Percentiles rank a stretch among this genome's conserved stretches.
Evolutionary conservation across 176 grass and related monocot species (phyloP).

Genomic region (Triticum monococcum): DNA sequence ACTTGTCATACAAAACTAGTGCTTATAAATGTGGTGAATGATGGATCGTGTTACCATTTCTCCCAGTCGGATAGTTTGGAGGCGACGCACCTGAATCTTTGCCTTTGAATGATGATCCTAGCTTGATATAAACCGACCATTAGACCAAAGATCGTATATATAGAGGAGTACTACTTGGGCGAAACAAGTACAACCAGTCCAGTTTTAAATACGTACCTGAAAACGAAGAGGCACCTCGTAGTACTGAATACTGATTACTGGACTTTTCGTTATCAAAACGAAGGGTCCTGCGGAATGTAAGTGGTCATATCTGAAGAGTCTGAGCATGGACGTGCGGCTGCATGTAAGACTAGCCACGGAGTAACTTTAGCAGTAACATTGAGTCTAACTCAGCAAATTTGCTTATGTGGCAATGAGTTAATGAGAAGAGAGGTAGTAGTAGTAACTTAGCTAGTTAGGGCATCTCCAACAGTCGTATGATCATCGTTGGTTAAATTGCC

Average conservation of each 20-base stretch:
- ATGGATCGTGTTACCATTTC: neutral
- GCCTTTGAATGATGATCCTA: neutral
- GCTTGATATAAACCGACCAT: neutral
- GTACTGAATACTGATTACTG: too few relatives aligned
- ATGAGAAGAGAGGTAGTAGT: too few relatives aligned
- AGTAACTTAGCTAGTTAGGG: too few relatives aligned
- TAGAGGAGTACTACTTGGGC: neutral
- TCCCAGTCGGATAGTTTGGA: neutral
- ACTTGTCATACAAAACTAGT: neutral
- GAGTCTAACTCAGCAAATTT: too few relatives aligned
- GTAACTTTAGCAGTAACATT: too few relatives aligned
- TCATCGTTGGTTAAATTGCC: too few relatives aligned
- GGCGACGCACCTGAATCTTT: neutral
- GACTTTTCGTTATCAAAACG: neutral
- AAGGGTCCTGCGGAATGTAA: neutral
- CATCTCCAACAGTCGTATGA: too few relatives aligned
- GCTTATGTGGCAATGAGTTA: too few relatives aligned
- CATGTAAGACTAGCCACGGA: too few relatives aligned
- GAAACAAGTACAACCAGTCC: neutral
- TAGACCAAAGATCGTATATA: neutral
- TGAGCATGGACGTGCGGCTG: neutral
- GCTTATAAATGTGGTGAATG: neutral
- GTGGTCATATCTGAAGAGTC: neutral
- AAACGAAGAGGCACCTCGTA: neutral
- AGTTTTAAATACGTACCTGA: neutral